Evolutionary conservation across 768 basidiomycete genomes (phyloP).

Genomic region (Mycena venus): DNA sequence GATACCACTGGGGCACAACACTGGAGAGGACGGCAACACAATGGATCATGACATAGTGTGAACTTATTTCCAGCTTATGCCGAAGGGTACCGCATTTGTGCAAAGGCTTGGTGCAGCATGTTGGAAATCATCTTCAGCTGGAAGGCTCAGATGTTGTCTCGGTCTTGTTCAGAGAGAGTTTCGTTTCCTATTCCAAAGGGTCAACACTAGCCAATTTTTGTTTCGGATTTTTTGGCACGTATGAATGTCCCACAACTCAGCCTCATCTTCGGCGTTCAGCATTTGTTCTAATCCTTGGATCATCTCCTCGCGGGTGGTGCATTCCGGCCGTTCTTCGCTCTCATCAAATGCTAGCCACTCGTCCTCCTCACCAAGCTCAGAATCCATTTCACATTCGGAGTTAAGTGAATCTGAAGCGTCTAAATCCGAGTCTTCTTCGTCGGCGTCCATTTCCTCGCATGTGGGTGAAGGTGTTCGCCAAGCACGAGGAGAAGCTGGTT

Average conservation of each 20-base stretch:
- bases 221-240: not conserved
- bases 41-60: not conserved
- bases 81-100: not conserved
- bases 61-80: not conserved
- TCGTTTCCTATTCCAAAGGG: too few species aligned
- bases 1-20: too few species aligned
- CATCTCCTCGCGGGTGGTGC: not conserved
- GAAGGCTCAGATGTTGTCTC: too few species aligned
- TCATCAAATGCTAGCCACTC: not conserved
- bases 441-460: too few species aligned
- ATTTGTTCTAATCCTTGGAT: not conserved
- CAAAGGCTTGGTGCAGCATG: not conserved
- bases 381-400: not conserved
- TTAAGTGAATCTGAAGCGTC: not conserved
- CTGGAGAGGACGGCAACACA: too few species aligned
- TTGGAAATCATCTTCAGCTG: not conserved
- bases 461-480: too few species aligned
- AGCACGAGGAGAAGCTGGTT: too few species aligned
- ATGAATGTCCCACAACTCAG: not conserved
- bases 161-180: not conserved
- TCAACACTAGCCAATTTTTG: too few species aligned
- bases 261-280: not conserved
- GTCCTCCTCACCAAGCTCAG: too few species aligned
- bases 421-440: too few species aligned
- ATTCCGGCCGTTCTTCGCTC: not conserved